Evolutionary conservation across 139 green algal species (phyloP).

Genomic region (Choricystis sp.): DNA sequence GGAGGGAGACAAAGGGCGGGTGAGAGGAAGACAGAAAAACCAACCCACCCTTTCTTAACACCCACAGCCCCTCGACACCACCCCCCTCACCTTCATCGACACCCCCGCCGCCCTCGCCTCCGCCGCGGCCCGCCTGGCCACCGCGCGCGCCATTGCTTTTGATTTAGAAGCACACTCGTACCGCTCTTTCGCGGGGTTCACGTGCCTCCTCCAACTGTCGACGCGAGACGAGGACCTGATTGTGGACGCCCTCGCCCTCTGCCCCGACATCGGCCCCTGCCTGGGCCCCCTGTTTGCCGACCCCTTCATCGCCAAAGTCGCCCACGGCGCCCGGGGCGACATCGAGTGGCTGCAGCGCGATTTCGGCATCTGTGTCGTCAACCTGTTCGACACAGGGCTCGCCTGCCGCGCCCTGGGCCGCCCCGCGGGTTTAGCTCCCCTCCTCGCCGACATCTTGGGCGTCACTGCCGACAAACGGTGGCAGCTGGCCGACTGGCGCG

Average conservation of each 20-base stretch:
- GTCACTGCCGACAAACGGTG: conserved; percentile 40
- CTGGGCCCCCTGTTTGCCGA: conserved; percentile 55
- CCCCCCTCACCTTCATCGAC: conserved; percentile 39
- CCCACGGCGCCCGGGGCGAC: conserved; percentile 78
- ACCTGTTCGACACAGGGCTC: conserved; percentile 91
- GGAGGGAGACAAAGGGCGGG: too few species aligned
- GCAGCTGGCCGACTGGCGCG: conserved; percentile 90
- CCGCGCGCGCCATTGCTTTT: conserved; percentile 45
- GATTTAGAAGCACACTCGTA: conserved; percentile 83
- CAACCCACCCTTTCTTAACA: too few species aligned
- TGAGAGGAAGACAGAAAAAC: too few species aligned
- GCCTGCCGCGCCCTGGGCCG: conserved; percentile 14
- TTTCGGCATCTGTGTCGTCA: conserved; percentile 82
- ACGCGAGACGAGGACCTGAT: conserved; percentile 66
- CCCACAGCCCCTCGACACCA: conserved; percentile 17
- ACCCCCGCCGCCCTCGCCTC: conserved; percentile 16
- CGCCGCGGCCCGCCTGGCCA: conserved; percentile 27
- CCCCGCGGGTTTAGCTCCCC: not conserved
- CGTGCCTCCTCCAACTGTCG: conserved; percentile 84
- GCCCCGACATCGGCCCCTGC: conserved; percentile 21
- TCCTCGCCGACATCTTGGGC: not conserved
- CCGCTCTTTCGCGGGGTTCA: conserved; percentile 67
- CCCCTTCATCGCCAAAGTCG: conserved; percentile 58
- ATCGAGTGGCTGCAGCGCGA: conserved; percentile 80
- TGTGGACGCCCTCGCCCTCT: conserved; percentile 63